Evolutionary conservation across 2,329 filamentous ascomycete genomes (phyloP), one percentile per base, ranked within the genome.

Genomic region (Sarocladium kiliense): DNA sequence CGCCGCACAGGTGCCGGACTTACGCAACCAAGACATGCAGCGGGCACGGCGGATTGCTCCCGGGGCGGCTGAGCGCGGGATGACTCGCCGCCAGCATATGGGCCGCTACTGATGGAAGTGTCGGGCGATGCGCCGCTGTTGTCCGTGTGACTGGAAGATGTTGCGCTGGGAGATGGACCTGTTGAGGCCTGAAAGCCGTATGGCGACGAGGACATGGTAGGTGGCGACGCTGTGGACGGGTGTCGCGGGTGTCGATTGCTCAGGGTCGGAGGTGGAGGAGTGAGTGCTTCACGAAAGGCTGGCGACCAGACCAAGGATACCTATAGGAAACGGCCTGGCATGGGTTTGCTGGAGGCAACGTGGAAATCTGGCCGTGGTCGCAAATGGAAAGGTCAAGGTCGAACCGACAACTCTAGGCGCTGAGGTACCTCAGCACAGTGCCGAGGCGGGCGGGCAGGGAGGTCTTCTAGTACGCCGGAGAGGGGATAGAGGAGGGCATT

Each of bases 11-110:
- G 11, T 23, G 47, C 27, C 47, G 26, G 21, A 51, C 47, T 51
- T 51, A 26, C 23, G 34, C 47, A 53, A 53, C 50, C 36, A 39
- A 53, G 32, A 41, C 50, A 53, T 53, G 50, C 50, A 39, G 50
- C 36, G 19, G 32, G 36, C 32, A 41, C 50, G 21, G 50, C 36
- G 50, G 50, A 41, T 14, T 39, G 50, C 21, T 53, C 36, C 50
- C 32, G 32, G 18, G 23, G 21, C 36, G 50, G 32, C 36, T 53
- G 50, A 53, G 50, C 9, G 18, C 47, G 47, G 47, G 47, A 51
- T 21, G 50, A 53, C 6, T 53, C 50, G 50, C 36, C 25, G 34
- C 19, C n/a, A 3, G 25, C 27, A 30, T 55, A 54, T n/a, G 37
- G 36, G 45, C 16, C 37, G 54, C 54, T 34, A 34, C n/a, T 27